These are phyloP conservation scores for Mycena pura DNA, from an alignment of 768 basidiomycete species.

Conservation along the genomic window DNA sequence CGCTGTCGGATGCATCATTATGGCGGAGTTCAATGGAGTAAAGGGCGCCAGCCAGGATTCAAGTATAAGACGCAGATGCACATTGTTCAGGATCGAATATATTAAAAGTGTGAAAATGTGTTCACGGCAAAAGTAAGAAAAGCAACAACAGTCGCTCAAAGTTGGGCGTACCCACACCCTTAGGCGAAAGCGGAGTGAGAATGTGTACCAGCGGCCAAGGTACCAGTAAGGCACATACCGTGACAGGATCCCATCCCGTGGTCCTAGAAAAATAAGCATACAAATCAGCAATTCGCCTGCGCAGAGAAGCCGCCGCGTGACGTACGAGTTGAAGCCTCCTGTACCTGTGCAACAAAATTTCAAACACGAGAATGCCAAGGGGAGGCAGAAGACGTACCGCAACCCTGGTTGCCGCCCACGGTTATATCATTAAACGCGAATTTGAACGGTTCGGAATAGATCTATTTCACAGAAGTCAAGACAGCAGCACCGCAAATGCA, in stretches of 20 bases:
- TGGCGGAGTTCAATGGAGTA: too few relatives aligned
- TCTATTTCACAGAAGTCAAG: too few relatives aligned
- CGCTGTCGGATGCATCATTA: too few relatives aligned
- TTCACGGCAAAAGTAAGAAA: constrained; percentile 44
- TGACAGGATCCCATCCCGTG: constrained; percentile 51
- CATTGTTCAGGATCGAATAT: too few relatives aligned
- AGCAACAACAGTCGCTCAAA: constrained; percentile 38
- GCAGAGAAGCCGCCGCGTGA: background rate
- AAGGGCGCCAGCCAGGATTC: too few relatives aligned
- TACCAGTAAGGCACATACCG: constrained; percentile 29
- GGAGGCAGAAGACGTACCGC: background rate
- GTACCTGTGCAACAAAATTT: constrained; percentile 30
- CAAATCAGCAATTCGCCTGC: background rate
- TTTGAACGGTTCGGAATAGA: too few relatives aligned
- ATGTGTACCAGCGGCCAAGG: too few relatives aligned
- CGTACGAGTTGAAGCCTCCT: constrained; percentile 43
- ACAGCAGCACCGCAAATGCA: too few relatives aligned
- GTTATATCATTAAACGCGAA: too few relatives aligned
- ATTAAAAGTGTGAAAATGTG: too few relatives aligned
- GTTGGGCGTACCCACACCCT: constrained; percentile 48
- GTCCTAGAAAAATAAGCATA: constrained; percentile 34
- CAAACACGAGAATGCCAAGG: background rate
- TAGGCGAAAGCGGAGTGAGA: background rate
- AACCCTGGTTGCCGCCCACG: constrained; percentile 1
- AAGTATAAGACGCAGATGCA: too few relatives aligned